Base-by-base conservation (phyloP, 1,139 yeast genomes). In the Casaregolazyma suthepensis region DNA sequence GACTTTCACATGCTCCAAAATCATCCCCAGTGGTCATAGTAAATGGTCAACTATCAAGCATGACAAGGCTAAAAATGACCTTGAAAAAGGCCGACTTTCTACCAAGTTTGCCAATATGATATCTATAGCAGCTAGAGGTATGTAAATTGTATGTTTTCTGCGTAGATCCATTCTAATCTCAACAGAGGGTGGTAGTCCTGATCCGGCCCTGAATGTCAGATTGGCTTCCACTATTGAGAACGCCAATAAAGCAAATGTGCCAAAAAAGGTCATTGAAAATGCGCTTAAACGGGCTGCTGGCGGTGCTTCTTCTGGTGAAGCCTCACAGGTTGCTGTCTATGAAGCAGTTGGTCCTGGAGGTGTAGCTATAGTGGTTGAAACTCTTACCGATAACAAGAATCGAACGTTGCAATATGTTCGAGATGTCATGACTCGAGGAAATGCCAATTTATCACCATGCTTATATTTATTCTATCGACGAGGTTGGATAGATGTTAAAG, bases 1-100 rank as follows among this genome's bases (percentile, higher is more conserved):
- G n/a, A 46, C 12, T 12, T 52, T 31, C 17, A 37, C 5, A 26
- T 31, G 38, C 38, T 18, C 15, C 37, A 48, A 15, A n/a, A 43
- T 43, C 20, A 22, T 9, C 20, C 17, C 18, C 20, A 56, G 56
- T n/a, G 96, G 99, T 0, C 99, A 93, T 69, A 85, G 88, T 45
- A 93, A 91, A 70, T 93, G 99, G 99, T 88, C 95, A 46, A 89
- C 88, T 52, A 93, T 93, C 60, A 85, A 90, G 65, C 97, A 90
- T 65, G 95, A 88, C 67, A 93, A 93, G 71, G 96, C 96, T 54
- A 88, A 89, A 60, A 89, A 90, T 65, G 99, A 93, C 70, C 88
- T 91, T 15, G 82, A 80, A 57, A 81, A 81, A 64, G 83, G 89
- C 54, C 80, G 82, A 56, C 76, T 82, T 51, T 84, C 91, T 9